Conservation (phyloP, 2,329 filamentous ascomycete species). For the Capronia coronata region DNA sequence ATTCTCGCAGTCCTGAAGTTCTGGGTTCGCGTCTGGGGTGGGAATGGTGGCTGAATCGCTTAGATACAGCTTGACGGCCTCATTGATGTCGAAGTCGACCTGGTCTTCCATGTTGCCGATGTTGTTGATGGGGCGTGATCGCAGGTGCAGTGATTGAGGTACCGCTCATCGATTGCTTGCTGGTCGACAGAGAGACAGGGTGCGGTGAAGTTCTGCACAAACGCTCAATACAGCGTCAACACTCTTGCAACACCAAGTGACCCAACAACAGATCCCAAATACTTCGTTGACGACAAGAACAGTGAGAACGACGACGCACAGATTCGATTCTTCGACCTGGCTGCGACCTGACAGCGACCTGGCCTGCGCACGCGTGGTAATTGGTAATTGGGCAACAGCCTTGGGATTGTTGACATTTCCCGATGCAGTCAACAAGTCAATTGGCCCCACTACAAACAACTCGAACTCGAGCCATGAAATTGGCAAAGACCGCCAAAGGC, state of each 20-base stretch:
- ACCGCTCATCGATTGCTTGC: background rate
- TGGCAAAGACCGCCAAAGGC: slow-evolving; percentile 14
- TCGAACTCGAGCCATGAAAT: slow-evolving; percentile 17
- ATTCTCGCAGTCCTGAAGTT: slow-evolving; percentile 84
- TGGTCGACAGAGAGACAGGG: background rate
- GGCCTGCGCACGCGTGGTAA: slow-evolving; percentile 2
- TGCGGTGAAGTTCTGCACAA: background rate
- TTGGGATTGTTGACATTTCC: slow-evolving; percentile 1
- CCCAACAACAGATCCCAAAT: background rate
- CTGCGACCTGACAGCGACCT: background rate
- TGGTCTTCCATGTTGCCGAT: slow-evolving; percentile 50
- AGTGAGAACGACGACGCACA: background rate
- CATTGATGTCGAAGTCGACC: slow-evolving; percentile 88
- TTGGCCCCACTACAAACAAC: slow-evolving; percentile 8
- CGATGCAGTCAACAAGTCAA: slow-evolving; percentile 9
- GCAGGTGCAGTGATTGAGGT: background rate
- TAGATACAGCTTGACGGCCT: slow-evolving; percentile 93
- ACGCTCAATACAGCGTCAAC: background rate
- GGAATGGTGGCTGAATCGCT: slow-evolving; percentile 78
- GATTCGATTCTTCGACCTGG: background rate
- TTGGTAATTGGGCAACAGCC: slow-evolving; percentile 1
- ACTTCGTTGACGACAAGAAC: background rate
- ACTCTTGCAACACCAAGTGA: background rate
- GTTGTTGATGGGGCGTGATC: slow-evolving; percentile 24
- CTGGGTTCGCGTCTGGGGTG: slow-evolving; percentile 76